phyloP scores from a whole-genome alignment of 352 stramenopile species.

The Salisapilia sapeloensis region DNA sequence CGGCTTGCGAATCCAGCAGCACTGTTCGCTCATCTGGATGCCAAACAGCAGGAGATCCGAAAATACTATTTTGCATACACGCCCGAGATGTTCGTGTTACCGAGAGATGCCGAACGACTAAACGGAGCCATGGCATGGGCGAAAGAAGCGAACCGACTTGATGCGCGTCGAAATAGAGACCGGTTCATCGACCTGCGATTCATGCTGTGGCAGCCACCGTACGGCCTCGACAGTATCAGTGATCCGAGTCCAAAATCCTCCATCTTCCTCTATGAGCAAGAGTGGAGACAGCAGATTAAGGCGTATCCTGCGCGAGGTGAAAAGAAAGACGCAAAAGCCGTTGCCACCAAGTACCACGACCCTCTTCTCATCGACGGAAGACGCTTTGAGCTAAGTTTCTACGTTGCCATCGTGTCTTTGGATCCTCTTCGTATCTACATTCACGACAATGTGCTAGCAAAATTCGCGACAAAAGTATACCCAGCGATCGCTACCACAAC shows the following conservation, averaged over 20 bases:
- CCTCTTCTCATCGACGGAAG: conserved; percentile 71
- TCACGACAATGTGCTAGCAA: conserved; percentile 53
- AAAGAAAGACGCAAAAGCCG: conserved; percentile 34
- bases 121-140: conserved; percentile 18
- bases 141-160: conserved; percentile 30
- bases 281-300: conserved; percentile 24
- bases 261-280: conserved; percentile 15
- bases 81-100: conserved; percentile 37
- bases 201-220: conserved; percentile 21
- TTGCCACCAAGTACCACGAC: conserved; percentile 68
- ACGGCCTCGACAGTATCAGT: no score
- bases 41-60: conserved; percentile 23
- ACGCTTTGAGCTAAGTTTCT: conserved; percentile 82
- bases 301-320: conserved; percentile 20
- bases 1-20: conserved; percentile 20
- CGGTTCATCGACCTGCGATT: conserved; percentile 42
- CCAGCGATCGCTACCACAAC: conserved; percentile 16
- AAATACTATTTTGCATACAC: conserved; percentile 59
- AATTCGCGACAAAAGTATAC: conserved; percentile 54
- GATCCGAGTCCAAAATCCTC: no score
- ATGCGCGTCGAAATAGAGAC: conserved; percentile 30
- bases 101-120: conserved; percentile 27
- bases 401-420: conserved; percentile 68
- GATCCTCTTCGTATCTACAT: conserved; percentile 76
- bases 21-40: conserved; percentile 24